Evolutionary conservation across 805 yeast species (phyloP).

Genomic region (Maudiozyma turicensis): DNA sequence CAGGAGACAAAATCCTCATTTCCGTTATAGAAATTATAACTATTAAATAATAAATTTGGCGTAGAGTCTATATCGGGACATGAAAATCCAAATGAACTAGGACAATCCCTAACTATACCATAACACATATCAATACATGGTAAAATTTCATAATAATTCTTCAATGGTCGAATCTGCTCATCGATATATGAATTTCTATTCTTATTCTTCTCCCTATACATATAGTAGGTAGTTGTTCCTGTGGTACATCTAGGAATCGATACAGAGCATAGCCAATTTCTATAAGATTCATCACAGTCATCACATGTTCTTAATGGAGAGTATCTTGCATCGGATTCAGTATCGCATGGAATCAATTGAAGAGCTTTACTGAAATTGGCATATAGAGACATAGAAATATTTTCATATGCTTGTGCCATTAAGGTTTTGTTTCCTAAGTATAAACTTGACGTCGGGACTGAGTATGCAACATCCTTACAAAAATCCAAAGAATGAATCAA

Average conservation of each 20-base stretch:
- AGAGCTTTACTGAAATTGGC: conserved; percentile 65
- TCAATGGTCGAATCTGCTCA: conserved; percentile 42
- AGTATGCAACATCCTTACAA: conserved; percentile 74
- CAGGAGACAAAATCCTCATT: conserved; percentile 29
- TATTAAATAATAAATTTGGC: conserved; percentile 14
- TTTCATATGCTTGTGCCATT: conserved; percentile 49
- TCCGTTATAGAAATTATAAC: conserved; percentile 23
- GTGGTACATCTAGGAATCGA: conserved; percentile 81
- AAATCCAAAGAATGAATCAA: conserved; percentile 65
- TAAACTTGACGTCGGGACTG: conserved; percentile 55
- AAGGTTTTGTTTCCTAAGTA: conserved; percentile 28
- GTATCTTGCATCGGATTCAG: conserved; percentile 52
- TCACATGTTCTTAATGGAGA: conserved; percentile 68
- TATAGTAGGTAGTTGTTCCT: conserved; percentile 34
- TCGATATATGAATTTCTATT: conserved; percentile 58
- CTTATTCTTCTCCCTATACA: conserved; percentile 35
- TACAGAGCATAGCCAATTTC: conserved; percentile 83
- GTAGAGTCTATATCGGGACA: conserved; percentile 47
- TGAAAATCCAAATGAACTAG: conserved; percentile 58
- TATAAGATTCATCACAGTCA: conserved; percentile 63
- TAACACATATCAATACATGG: conserved; percentile 83
- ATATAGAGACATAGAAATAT: conserved; percentile 45
- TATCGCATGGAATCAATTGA: conserved; percentile 67
- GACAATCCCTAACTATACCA: conserved; percentile 74
- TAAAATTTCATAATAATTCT: conserved; percentile 61